Evolutionary conservation across 305 asterid species (phyloP), one percentile per base, ranked within the genome.

Genomic region (Lippia alba): DNA sequence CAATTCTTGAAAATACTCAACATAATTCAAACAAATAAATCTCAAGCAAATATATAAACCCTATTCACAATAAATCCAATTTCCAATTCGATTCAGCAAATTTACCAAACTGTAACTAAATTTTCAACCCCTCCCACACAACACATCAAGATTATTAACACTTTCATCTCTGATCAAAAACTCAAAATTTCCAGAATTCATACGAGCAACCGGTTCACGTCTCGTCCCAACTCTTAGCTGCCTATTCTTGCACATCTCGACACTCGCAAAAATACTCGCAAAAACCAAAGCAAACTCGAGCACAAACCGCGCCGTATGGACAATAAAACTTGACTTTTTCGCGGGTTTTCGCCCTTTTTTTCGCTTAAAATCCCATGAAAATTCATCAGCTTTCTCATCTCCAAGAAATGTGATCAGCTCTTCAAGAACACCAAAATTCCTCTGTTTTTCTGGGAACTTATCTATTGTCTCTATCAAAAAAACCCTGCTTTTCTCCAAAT

Each of bases 101-200:
- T 24, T 24, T 24, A 24, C 30, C 30, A 24, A 24, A 24, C 1
- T 24, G 30, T 24, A 3, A 24, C 30, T 24, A 49, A 59, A 55
- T 41, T 14, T 0, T 88, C 69, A 84, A 8, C 90, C 96, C 80
- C 84, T 81, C 71, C 96, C 92, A 57, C 48, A 32, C 16, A 71
- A 66, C 68, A 85, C 88, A 72, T 79, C 84, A 15, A 84, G 79
- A 39, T 60, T 69, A 39, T 60, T 69, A 15, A 66, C 33, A 0
- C 24, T 66, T 7, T 78, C 44, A 55, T 40, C 72, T 8, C 30
- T 62, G 12, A 45, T 18, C 53, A 51, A 53, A 36, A 65, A 56
- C 39, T 24, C 71, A 46, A 36, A 39, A 10, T 74, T 58, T 49
- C 61, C 20, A 10, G 78, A 51, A 66, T 61, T 76, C 34, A 20